phyloP scores from a whole-genome alignment of 441 rosid genomes.

The Cnidoscolus chayamansa region DNA sequence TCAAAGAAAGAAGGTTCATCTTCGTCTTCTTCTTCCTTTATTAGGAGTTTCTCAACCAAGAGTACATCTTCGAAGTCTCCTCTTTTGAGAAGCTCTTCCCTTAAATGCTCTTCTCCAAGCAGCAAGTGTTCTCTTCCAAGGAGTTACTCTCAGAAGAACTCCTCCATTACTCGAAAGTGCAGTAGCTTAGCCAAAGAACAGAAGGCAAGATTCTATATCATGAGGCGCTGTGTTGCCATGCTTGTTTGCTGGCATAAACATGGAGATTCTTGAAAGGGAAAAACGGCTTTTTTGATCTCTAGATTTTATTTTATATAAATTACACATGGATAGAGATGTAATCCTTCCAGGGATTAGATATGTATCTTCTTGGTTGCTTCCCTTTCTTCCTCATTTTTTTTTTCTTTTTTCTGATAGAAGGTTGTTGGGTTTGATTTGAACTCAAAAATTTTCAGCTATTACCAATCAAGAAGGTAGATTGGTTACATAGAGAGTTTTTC shows the following conservation, averaged over 20 bases:
- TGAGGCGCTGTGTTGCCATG: slow-evolving; percentile 98
- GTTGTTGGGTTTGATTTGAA: slow-evolving; percentile 29
- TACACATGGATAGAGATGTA: background rate
- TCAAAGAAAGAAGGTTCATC: slow-evolving; percentile 50
- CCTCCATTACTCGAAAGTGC: slow-evolving; percentile 64
- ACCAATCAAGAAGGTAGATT: slow-evolving; percentile 24
- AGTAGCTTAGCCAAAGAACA: slow-evolving; percentile 90
- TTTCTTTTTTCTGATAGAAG: slow-evolving; percentile 23
- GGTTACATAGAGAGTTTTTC: slow-evolving; percentile 12
- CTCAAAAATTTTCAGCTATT: slow-evolving; percentile 21
- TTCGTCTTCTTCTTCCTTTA: slow-evolving; percentile 37
- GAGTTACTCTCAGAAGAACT: slow-evolving; percentile 54
- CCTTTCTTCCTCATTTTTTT: background rate
- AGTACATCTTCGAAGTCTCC: slow-evolving; percentile 61
- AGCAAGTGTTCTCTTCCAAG: slow-evolving; percentile 37
- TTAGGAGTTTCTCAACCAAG: slow-evolving; percentile 74
- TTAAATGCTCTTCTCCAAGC: slow-evolving; percentile 42
- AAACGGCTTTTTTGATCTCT: no score
- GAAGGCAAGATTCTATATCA: slow-evolving; percentile 91
- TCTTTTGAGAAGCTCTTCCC: slow-evolving; percentile 62
- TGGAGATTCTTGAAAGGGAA: slow-evolving; percentile 59
- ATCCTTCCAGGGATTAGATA: slow-evolving; percentile 2
- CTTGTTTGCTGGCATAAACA: slow-evolving; percentile 98
- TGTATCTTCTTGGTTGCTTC: slow-evolving; percentile 10
- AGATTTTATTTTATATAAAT: background rate